A percentile compares a stretch with the other conserved stretches of the same genome.
phyloP scores from a whole-genome alignment of 164 flowering plant species.

The Umbellularia californica region DNA sequence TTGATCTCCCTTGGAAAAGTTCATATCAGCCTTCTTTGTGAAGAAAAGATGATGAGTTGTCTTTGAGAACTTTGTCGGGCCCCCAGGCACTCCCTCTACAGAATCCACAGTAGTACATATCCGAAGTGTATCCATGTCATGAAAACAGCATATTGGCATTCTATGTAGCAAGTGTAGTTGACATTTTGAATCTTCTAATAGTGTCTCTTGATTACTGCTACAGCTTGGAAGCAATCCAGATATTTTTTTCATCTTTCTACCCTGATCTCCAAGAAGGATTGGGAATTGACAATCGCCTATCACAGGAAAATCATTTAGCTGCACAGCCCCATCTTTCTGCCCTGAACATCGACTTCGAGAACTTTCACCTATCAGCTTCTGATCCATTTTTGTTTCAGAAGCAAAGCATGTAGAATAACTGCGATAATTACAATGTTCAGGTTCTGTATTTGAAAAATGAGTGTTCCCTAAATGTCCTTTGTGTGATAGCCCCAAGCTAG shows the following conservation, averaged over 20 bases:
- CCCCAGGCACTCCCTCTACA: slow-evolving; percentile 23
- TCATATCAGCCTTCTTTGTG: slow-evolving; percentile 31
- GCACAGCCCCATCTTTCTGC: slow-evolving; percentile 16
- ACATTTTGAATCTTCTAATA: slow-evolving; percentile 15
- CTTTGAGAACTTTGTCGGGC: slow-evolving; percentile 38
- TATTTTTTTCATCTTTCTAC: slow-evolving; percentile 15
- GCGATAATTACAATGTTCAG: slow-evolving; percentile 9
- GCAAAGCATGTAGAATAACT: slow-evolving; percentile 17
- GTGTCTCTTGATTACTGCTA: slow-evolving; percentile 11
- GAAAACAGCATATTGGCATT: slow-evolving; percentile 19
- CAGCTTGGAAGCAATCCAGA: slow-evolving; percentile 19
- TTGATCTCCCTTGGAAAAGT: slow-evolving; percentile 30
- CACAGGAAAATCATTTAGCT: slow-evolving; percentile 20
- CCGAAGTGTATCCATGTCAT: slow-evolving; percentile 20
- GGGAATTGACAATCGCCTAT: slow-evolving; percentile 18
- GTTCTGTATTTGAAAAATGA: slow-evolving; percentile 10
- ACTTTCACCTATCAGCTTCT: slow-evolving; percentile 5
- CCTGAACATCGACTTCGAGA: slow-evolving; percentile 12
- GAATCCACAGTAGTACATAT: slow-evolving; percentile 38
- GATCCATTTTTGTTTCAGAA: slow-evolving; percentile 18
- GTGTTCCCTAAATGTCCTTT: slow-evolving; percentile 14
- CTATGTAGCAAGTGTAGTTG: slow-evolving; percentile 4
- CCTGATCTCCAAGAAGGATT: slow-evolving; percentile 14
- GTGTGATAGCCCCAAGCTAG: slow-evolving; percentile 12
- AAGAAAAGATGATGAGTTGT: slow-evolving; percentile 44